Conservation (phyloP, 306 rosid species). For the Astragalus glycyphyllos region DNA sequence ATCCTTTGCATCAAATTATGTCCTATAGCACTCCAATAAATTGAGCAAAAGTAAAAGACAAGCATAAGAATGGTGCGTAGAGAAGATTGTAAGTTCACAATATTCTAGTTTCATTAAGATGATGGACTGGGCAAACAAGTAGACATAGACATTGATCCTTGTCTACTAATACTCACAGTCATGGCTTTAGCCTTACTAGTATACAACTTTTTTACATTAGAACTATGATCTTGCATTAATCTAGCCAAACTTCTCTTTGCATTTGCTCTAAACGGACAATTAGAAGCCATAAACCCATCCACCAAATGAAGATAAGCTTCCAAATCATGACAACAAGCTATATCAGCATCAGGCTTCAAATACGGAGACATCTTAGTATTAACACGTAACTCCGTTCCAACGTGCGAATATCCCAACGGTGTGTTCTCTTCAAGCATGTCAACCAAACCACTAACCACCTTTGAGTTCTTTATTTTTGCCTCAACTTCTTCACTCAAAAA, state of each 20-base stretch:
- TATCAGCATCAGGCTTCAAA: constrained; percentile 83
- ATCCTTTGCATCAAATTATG: too few relatives aligned
- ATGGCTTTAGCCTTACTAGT: constrained; percentile 74
- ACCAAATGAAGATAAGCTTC: constrained; percentile 94
- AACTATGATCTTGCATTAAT: constrained; percentile 70
- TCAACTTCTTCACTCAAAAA: constrained; percentile 60
- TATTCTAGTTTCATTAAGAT: constrained; percentile 20
- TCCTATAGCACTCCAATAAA: too few relatives aligned
- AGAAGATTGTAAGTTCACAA: constrained; percentile 36
- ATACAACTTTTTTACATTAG: constrained; percentile 82
- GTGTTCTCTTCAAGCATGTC: constrained; percentile 59
- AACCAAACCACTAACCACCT: constrained; percentile 46
- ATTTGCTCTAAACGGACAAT: constrained; percentile 79
- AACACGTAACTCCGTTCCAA: constrained; percentile 77
- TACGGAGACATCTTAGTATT: constrained; percentile 88
- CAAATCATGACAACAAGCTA: constrained; percentile 88
- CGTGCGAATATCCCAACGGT: constrained; percentile 76
- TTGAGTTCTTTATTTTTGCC: constrained; percentile 49
- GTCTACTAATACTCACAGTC: constrained; percentile 57
- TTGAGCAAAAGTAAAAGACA: too few relatives aligned
- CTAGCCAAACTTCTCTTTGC: constrained; percentile 85
- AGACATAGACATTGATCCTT: constrained; percentile 47
- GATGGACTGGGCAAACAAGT: constrained; percentile 84
- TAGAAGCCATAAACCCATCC: constrained; percentile 87
- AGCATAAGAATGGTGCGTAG: neutral